Evolutionary conservation across 352 stramenopile species (phyloP), one percentile per base, ranked within the genome.

Genomic region (Pythium periplocum): DNA sequence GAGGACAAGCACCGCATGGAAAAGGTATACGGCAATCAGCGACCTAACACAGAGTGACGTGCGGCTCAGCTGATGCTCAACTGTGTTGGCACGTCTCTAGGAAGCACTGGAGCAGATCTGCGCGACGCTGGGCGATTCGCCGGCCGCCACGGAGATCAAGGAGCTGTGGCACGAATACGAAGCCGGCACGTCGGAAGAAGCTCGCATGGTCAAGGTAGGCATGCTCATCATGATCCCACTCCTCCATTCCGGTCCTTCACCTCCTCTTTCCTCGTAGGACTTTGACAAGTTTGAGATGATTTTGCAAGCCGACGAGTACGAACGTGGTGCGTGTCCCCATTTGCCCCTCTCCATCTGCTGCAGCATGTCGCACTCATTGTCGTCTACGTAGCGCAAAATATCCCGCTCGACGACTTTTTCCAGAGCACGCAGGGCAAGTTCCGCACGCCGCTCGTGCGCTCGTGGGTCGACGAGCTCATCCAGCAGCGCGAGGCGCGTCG

Each of bases 231-330:
- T 30, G 10, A n/a, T 26, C 17, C 17, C 17, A 26, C 17, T 26
- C 17, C 17, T 26, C 17, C 11, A 35, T 55, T 46, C 7, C 33
- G 5, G 12, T 41, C 17, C 3, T 9, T 47, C 33, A 12, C n/a
- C 10, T 36, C 17, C 17, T 26, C 17, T 26, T 26, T 26, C 0
- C 17, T 26, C 17, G 11, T 31, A 87, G 69, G 92, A 98, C 64
- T 94, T 98, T 69, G 92, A 98, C 65, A 97, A 97, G 66, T 93
- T 98, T 53, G 92, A 98, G 66, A 98, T 98, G 90, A 96, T 97
- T 44, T 63, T 98, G 48, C 92, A 98, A 61, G 92, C 92, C 7
- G 74, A 96, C 48, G 87, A 97, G 47, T 98, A 98, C 64, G 92
- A 98, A 53, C 68, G 69, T 36, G 87, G 81, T 93, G 79, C 17